Evolutionary conservation across 495 filamentous ascomycete genomes (phyloP), one percentile per base, ranked within the genome.

Genomic region (Sordaria brevicollis): DNA sequence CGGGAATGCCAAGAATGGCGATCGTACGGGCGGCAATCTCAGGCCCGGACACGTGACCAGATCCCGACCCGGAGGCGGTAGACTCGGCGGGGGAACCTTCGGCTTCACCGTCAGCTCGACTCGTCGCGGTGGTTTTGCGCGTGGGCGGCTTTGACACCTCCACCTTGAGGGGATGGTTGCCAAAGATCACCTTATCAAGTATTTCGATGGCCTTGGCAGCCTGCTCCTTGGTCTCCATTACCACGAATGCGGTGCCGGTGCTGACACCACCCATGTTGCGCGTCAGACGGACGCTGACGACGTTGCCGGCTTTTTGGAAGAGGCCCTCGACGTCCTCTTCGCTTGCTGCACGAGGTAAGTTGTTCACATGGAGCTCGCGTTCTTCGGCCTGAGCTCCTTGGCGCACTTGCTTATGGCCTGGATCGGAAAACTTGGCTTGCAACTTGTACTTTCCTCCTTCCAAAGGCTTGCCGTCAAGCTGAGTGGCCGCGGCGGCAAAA

Each of bases 381-480:
- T 89, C 92, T 79, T 97, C 94, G 21, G 89, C 85, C 67, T 92
- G 85, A 33, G 95, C 88, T n/a, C 93, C 93, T 37, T 88, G 83
- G n/a, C 95, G 89, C 21, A 87, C 84, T 76, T 94, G 89, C 80
- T 91, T 94, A 25, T 86, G 84, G 2, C 80, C 80, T 0, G 95
- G 95, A 74, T 97, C 87, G 0, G 95, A 97, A 69, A 96, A 90
- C 79, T 93, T 93, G 4, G 86, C 92, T 35, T 88, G 75, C 6
- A 99, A 82, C 70, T 85, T 89, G 68, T 88, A 87, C 36, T 86
- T 85, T 34, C 87, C 79, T 2, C 62, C 83, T 36, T 89, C 92
- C 4, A 93, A 75, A 11, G 85, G 76, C 69, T 86, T 89, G 7
- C 91, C 90, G 76, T 97, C 84, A 38, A 96, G 81, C 35, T 86